A percentile compares a stretch with the other conserved stretches of the same genome.
These are phyloP conservation scores for Xylaria scruposa DNA, from an alignment of 495 filamentous ascomycete genomes.

Conservation along the genomic window DNA sequence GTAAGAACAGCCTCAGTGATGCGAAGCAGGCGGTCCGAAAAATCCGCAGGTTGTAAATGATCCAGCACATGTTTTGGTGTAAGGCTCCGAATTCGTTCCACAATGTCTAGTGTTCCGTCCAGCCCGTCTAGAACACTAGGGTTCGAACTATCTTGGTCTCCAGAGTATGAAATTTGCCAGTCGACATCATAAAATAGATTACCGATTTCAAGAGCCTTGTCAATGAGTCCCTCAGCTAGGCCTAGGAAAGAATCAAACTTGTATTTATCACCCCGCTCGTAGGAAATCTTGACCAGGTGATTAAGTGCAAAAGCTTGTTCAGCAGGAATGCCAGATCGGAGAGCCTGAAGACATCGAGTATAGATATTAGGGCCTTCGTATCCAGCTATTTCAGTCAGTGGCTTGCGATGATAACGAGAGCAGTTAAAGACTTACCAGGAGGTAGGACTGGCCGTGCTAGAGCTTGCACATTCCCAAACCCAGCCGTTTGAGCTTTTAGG, in stretches of 20 bases:
- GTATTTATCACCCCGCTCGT: constrained; percentile 93
- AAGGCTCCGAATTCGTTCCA: constrained; percentile 69
- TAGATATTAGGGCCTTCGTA: constrained; percentile 86
- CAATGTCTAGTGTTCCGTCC: constrained; percentile 75
- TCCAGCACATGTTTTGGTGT: constrained; percentile 63
- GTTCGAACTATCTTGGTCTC: constrained; percentile 56
- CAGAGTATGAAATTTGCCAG: constrained; percentile 77
- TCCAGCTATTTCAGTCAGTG: constrained; percentile 50
- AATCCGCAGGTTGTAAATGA: constrained; percentile 75
- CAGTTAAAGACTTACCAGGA: constrained; percentile 33
- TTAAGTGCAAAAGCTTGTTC: constrained; percentile 91
- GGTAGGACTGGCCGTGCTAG: constrained; percentile 35
- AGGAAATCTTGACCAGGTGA: constrained; percentile 94
- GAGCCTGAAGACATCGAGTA: constrained; percentile 76
- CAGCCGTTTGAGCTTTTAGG: constrained; percentile 28
- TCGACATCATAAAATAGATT: constrained; percentile 79
- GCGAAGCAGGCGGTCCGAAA: constrained; percentile 71
- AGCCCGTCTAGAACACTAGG: constrained; percentile 72
- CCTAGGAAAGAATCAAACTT: constrained; percentile 91
- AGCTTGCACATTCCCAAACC: constrained; percentile 37
- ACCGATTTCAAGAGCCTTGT: constrained; percentile 77
- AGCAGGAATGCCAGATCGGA: constrained; percentile 77
- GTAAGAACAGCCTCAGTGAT: constrained; percentile 88
- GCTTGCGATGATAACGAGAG: constrained; percentile 26
- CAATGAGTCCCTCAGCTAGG: constrained; percentile 85